Percentiles rank a stretch among this genome's conserved stretches.
These are phyloP conservation scores for Globisporangium sylvaticum DNA, from an alignment of 352 stramenopile genomes.

Conservation along the genomic window DNA sequence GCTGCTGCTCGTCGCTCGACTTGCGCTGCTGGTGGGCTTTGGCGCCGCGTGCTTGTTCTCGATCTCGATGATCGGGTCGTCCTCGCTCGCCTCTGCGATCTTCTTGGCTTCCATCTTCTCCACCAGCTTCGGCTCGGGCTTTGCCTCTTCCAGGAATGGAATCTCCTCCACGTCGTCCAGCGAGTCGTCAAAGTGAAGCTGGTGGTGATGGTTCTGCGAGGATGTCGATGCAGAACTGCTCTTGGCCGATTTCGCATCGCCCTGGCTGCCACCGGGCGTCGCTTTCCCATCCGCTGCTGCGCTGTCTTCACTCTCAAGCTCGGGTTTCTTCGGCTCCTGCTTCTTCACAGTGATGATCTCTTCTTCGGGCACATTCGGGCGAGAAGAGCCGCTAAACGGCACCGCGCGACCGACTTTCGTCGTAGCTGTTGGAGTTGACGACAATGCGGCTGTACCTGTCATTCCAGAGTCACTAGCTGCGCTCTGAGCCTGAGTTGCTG, in stretches of 20 bases:
- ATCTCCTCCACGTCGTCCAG: constrained; percentile 83
- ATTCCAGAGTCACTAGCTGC: not conserved
- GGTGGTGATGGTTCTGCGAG: constrained; percentile 8
- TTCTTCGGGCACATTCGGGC: constrained; percentile 60
- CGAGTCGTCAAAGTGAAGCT: constrained; percentile 44
- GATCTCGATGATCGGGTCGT: constrained; percentile 56
- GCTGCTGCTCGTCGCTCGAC: not conserved
- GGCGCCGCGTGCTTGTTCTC: constrained; percentile 43
- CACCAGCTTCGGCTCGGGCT: constrained; percentile 34
- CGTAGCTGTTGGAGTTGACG: not conserved
- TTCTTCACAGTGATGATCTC: constrained; percentile 73
- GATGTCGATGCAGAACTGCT: not conserved
- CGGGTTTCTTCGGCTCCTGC: constrained; percentile 32
- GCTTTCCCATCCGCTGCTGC: not conserved
- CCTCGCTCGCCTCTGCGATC: constrained; percentile 21
- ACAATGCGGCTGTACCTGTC: not conserved
- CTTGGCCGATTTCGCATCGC: constrained; percentile 20
- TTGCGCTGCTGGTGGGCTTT: constrained; percentile 13
- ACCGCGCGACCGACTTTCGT: constrained; percentile 43
- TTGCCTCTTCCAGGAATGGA: constrained; percentile 60
- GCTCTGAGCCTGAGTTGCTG: not conserved
- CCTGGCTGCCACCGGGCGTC: not conserved
- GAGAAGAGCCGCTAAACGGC: constrained; percentile 45
- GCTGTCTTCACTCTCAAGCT: constrained; percentile 20
- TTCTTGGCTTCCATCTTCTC: constrained; percentile 20